Evolutionary conservation across 768 basidiomycete species (phyloP), one percentile per base, ranked within the genome.

Genomic region (Amyloporia xantha): DNA sequence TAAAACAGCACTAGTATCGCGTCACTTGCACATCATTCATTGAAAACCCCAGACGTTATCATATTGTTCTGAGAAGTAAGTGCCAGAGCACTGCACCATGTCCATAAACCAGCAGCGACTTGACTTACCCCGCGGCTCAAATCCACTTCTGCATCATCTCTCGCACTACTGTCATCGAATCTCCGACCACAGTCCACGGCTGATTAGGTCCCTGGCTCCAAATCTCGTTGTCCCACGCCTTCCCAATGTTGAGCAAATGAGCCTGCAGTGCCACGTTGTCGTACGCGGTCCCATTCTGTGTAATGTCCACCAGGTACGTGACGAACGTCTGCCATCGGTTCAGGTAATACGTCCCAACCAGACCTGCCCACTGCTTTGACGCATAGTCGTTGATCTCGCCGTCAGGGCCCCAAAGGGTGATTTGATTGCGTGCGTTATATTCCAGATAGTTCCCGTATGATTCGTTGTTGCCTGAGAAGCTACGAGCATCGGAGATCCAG

Each of bases 321-420:
- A 67, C 58, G 41, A 72, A 72, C 26, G 62, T 58, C 48, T 50
- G 49, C 71, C 71, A 72, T 1, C 71, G 62, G 33, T 45, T 28
- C 0, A 33, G 49, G 54, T 72, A 72, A 56, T 72, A 72, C 3
- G 54, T 58, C 11, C 62, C 56, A 27, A 72, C 64, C 41, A 72
- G 64, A 2, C 71, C 70, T 0, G 62, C 66, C 70, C 70, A 71
- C 53, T 67, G 67, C 47, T 72, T 72, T 15, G 70, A 70, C 19
- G 70, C 71, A 41, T 72, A 72, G 50, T 71, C 71, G 47, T 66
- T 64, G 62, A 68, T 69, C 59, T 72, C 56, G 13, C 71, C 69
- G 15, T 59, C 61, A 2, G 69, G 70, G 20, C 71, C 71, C 70
- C 71, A 72, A 21, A 72, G 66, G 25, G 70, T 72, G 54, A 72